phyloP scores from a whole-genome alignment of 305 asterid species.

The Caryopteris hybrid region DNA sequence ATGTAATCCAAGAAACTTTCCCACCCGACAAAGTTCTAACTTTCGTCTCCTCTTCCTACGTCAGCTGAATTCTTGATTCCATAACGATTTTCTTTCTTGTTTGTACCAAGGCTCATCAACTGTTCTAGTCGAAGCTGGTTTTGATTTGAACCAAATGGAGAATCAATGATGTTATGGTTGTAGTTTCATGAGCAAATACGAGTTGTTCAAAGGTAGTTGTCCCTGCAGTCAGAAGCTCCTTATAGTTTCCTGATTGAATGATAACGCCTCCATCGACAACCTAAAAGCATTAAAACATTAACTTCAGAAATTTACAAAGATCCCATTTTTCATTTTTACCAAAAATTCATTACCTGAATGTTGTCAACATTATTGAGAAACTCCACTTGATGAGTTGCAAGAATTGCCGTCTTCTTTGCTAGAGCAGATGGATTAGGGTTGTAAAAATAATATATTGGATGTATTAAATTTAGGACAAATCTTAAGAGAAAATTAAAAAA shows the following conservation, averaged over 20 bases:
- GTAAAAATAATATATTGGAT: too few relatives aligned
- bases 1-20: conserved; percentile 50
- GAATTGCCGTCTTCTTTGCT: conserved; percentile 59
- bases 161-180: conserved; percentile 36
- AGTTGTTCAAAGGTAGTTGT: conserved; percentile 63
- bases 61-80: conserved; percentile 39
- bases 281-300: conserved; percentile 24
- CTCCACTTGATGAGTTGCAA: conserved; percentile 86
- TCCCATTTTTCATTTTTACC: neutral
- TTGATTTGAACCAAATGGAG: conserved; percentile 22
- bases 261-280: conserved; percentile 56
- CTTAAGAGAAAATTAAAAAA: too few relatives aligned
- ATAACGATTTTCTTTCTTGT: conserved; percentile 27
- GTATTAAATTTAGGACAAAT: too few relatives aligned
- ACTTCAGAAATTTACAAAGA: neutral
- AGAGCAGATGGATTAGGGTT: too few relatives aligned
- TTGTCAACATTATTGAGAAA: conserved; percentile 51
- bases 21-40: conserved; percentile 49
- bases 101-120: conserved; percentile 9
- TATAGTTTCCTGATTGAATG: conserved; percentile 58
- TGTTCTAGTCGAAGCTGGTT: conserved; percentile 19
- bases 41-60: conserved; percentile 66
- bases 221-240: conserved; percentile 47
- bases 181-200: conserved; percentile 50
- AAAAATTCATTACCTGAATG: conserved; percentile 57